Percentiles rank a stretch among this genome's conserved stretches.
Conservation (phyloP, 2,329 filamentous ascomycete genomes). For the Nectriaceae sp. region DNA sequence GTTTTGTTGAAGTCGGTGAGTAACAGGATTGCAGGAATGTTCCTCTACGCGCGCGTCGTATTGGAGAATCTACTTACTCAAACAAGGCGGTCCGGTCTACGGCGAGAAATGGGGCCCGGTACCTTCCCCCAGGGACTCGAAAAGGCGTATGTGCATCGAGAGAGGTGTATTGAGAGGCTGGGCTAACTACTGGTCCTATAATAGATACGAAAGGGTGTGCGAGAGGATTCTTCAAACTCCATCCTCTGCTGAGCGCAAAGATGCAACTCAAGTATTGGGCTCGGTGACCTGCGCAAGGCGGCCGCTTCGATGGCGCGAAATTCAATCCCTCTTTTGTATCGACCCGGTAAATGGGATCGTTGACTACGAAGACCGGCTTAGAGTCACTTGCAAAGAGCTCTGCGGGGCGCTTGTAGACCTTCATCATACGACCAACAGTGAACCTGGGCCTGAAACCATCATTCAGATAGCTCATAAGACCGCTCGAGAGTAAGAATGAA, state of each 20-base stretch:
- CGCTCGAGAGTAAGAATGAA: slow-evolving; percentile 3
- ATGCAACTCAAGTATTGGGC: slow-evolving; percentile 1
- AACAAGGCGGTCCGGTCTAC: neutral
- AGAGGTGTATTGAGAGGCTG: neutral
- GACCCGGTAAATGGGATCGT: neutral
- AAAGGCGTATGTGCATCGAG: slow-evolving; percentile 2
- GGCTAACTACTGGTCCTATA: no score
- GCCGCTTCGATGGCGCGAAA: slow-evolving; percentile 9
- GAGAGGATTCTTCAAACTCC: neutral
- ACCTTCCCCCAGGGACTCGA: slow-evolving; percentile 7
- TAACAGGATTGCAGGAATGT: slow-evolving; percentile 16
- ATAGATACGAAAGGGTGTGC: slow-evolving; percentile 8
- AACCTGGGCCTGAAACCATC: neutral
- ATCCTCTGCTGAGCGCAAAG: neutral
- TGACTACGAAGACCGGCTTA: slow-evolving; percentile 1
- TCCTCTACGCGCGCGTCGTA: slow-evolving; percentile 14
- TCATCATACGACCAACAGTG: neutral
- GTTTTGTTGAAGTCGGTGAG: neutral
- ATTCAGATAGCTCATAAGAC: slow-evolving; percentile 13
- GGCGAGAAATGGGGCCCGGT: slow-evolving; percentile 5
- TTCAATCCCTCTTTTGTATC: slow-evolving; percentile 13
- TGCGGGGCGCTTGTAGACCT: slow-evolving; percentile 11
- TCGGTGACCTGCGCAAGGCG: slow-evolving; percentile 6
- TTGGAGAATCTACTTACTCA: slow-evolving; percentile 9
- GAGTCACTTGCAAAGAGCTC: slow-evolving; percentile 8